Percentiles rank a stretch among this genome's conserved stretches.
phyloP scores from a whole-genome alignment of 2,329 filamentous ascomycete genomes.

The Zarea fungicola region DNA sequence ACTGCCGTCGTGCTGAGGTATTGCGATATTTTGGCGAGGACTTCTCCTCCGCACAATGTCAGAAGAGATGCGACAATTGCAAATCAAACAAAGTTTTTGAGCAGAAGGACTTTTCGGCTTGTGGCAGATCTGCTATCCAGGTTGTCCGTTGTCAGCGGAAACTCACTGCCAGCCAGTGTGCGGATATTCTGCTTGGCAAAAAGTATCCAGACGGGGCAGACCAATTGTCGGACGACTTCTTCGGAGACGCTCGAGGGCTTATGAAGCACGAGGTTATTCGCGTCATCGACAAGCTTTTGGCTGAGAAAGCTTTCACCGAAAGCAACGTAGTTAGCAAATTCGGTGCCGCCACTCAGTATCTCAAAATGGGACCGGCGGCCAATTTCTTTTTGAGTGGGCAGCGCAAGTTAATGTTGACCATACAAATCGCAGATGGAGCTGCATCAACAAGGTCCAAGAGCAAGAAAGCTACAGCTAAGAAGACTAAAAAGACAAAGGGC shows the following conservation, averaged over 20 bases:
- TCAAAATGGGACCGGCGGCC: constrained; percentile 43
- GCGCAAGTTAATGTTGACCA: constrained; percentile 40
- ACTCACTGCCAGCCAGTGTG: constrained; percentile 72
- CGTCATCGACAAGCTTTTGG: constrained; percentile 71
- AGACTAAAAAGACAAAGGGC: constrained; percentile 27
- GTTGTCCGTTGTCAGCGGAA: constrained; percentile 58
- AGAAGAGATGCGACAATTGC: constrained; percentile 84
- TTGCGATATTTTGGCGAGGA: constrained; percentile 90
- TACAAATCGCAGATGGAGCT: constrained; percentile 28
- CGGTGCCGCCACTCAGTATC: constrained; percentile 71
- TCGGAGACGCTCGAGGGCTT: constrained; percentile 64
- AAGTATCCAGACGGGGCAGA: constrained; percentile 49
- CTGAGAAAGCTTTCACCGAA: constrained; percentile 69
- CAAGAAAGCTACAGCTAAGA: constrained; percentile 22
- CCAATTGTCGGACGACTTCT: constrained; percentile 48
- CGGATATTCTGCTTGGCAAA: constrained; percentile 76
- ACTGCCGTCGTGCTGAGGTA: constrained; percentile 84
- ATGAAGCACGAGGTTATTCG: constrained; percentile 75
- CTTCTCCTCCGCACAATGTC: constrained; percentile 68
- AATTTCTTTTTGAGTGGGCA: constrained; percentile 38
- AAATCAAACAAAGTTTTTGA: constrained; percentile 66
- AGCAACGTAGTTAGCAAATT: constrained; percentile 47
- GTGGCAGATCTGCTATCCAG: constrained; percentile 65
- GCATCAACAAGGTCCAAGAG: not conserved
- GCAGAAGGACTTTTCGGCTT: constrained; percentile 68